These are phyloP conservation scores for Grosmannia serpens DNA, from an alignment of 2,329 filamentous ascomycete genomes.

Conservation along the genomic window DNA sequence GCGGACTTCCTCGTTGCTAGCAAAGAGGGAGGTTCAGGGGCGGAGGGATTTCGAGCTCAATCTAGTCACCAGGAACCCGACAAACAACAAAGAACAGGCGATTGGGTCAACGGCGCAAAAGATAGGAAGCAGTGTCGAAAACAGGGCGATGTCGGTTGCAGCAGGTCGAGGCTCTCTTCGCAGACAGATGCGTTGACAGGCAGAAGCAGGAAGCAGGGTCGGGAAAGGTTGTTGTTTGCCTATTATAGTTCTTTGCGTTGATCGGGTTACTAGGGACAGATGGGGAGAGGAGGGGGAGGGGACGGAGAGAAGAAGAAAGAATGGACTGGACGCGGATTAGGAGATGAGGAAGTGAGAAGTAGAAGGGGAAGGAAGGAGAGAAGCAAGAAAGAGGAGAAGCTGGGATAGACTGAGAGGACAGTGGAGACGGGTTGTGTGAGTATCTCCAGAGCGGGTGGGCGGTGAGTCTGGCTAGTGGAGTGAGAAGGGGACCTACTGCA, in stretches of 20 bases:
- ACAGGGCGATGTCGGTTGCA: conserved; percentile 1
- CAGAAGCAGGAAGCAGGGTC: not conserved
- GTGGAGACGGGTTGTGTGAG: not conserved
- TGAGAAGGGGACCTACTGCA: not conserved
- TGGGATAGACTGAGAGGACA: conserved; percentile 9
- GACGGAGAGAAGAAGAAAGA: conserved; percentile 10
- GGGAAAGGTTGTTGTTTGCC: not conserved
- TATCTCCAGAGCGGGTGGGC: conserved; percentile 1
- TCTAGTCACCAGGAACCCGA: conserved; percentile 9
- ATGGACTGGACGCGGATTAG: not conserved
- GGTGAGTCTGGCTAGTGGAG: conserved; percentile 4
- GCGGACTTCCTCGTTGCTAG: not conserved
- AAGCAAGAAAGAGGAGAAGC: conserved; percentile 16
- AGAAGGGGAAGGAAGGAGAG: conserved; percentile 16
- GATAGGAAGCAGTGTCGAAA: not conserved
- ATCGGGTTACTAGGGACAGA: conserved; percentile 8
- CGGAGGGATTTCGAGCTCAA: conserved; percentile 3
- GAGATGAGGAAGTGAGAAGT: conserved; percentile 9
- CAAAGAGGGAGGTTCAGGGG: not conserved
- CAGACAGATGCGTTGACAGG: not conserved
- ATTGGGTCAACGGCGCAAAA: not conserved
- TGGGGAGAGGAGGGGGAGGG: conserved; percentile 14
- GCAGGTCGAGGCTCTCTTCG: not conserved
- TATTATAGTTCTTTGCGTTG: conserved; percentile 8
- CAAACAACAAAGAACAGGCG: conserved; percentile 5